Conservation (phyloP, 345 rosid species). For the Populus deltoides region DNA sequence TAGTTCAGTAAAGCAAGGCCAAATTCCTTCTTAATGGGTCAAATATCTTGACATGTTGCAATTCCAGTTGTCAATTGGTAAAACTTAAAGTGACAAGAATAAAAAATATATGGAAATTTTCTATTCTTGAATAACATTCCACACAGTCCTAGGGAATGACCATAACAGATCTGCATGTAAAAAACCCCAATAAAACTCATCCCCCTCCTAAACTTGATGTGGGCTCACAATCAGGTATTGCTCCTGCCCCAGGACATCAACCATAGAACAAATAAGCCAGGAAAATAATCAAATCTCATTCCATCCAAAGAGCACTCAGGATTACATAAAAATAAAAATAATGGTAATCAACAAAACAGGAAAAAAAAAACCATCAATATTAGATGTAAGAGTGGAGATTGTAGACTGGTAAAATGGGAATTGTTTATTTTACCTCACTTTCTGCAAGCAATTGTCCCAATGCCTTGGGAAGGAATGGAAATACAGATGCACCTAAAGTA, state of each 20-base stretch:
- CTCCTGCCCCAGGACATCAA: neutral
- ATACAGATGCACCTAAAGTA: constrained; percentile 81
- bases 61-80: neutral
- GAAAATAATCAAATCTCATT: neutral
- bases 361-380: no score
- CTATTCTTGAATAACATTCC: neutral
- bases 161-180: neutral
- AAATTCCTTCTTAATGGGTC: neutral
- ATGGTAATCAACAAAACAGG: neutral
- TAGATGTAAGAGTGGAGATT: neutral
- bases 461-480: constrained; percentile 94
- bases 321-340: neutral
- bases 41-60: neutral
- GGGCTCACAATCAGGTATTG: neutral
- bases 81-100: no score
- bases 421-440: constrained; percentile 61
- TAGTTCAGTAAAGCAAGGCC: neutral
- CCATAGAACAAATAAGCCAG: neutral
- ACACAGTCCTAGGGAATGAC: neutral
- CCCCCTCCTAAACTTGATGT: no score
- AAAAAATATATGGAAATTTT: no score
- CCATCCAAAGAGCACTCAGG: neutral
- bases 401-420: neutral
- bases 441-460: constrained; percentile 83
- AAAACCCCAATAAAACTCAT: neutral